phyloP scores from a whole-genome alignment of 805 yeast genomes.

The Wickerhamiella slavikovae region DNA sequence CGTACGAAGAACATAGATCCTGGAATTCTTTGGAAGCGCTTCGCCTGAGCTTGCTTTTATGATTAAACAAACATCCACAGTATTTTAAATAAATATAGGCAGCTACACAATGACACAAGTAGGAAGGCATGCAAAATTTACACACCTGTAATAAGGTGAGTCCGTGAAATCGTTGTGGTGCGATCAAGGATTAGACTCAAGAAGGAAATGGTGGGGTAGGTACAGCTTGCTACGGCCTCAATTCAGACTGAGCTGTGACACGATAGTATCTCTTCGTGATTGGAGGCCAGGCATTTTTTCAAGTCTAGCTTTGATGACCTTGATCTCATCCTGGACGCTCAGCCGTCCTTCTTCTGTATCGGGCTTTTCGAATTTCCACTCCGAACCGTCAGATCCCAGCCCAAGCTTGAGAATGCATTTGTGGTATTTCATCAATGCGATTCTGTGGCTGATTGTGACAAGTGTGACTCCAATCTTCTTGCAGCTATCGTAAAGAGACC shows the following conservation, averaged over 20 bases:
- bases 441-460: slow-evolving; percentile 68
- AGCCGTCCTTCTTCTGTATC: slow-evolving; percentile 46
- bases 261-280: too few relatives aligned
- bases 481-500: slow-evolving; percentile 56
- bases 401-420: slow-evolving; percentile 52
- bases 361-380: slow-evolving; percentile 42
- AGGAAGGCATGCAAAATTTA: too few relatives aligned
- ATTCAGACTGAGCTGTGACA: too few relatives aligned
- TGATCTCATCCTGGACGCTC: slow-evolving; percentile 57
- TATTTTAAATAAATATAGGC: too few relatives aligned
- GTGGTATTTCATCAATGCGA: slow-evolving; percentile 67
- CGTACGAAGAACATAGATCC: too few relatives aligned
- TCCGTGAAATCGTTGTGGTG: background rate
- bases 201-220: background rate
- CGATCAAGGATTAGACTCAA: background rate
- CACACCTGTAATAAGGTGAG: too few relatives aligned
- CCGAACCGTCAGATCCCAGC: slow-evolving; percentile 24
- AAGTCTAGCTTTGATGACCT: slow-evolving; percentile 39
- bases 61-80: too few relatives aligned
- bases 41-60: too few relatives aligned
- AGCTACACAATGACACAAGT: too few relatives aligned
- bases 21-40: too few relatives aligned
- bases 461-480: slow-evolving; percentile 51
- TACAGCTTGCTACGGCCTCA: too few relatives aligned
- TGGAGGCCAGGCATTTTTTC: slow-evolving; percentile 38